These are phyloP conservation scores for Achaetomium macrosporum DNA, from an alignment of 2,329 filamentous ascomycete genomes.

Conservation along the genomic window DNA sequence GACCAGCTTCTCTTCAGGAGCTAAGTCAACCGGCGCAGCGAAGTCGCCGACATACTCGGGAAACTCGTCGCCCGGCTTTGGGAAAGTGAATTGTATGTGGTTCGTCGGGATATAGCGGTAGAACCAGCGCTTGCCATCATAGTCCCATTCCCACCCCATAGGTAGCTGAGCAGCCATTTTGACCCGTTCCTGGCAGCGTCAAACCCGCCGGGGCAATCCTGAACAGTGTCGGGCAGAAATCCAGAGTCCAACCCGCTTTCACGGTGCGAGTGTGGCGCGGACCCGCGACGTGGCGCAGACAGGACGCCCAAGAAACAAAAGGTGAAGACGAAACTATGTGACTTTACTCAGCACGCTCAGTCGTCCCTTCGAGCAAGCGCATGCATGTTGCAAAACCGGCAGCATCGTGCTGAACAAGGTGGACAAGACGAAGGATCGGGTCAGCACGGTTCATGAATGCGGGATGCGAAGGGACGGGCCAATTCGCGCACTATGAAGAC, in stretches of 20 bases:
- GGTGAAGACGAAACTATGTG: too few species aligned
- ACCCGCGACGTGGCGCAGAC: too few species aligned
- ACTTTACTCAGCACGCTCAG: too few species aligned
- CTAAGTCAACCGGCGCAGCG: slow-evolving; percentile 35
- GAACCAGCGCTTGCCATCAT: slow-evolving; percentile 53
- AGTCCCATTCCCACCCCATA: slow-evolving; percentile 55
- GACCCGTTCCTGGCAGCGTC: background rate
- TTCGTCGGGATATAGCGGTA: slow-evolving; percentile 52
- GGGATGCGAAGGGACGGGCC: slow-evolving; percentile 8
- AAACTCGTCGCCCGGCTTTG: slow-evolving; percentile 52
- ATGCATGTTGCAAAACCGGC: too few species aligned
- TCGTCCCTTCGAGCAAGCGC: too few species aligned
- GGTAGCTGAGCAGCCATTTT: slow-evolving; percentile 37
- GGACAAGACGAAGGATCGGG: background rate
- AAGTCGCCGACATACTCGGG: slow-evolving; percentile 42
- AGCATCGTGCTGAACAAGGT: too few species aligned
- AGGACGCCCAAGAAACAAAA: background rate
- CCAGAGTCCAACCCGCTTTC: background rate
- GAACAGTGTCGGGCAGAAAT: background rate
- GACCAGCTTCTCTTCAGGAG: slow-evolving; percentile 48
- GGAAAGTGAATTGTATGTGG: slow-evolving; percentile 51
- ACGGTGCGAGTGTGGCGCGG: too few species aligned
- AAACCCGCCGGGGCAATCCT: background rate
- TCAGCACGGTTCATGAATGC: background rate
- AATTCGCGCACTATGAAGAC: slow-evolving; percentile 5